phyloP scores from a whole-genome alignment of 208 protist genomes.

The Angomonas deanei region DNA sequence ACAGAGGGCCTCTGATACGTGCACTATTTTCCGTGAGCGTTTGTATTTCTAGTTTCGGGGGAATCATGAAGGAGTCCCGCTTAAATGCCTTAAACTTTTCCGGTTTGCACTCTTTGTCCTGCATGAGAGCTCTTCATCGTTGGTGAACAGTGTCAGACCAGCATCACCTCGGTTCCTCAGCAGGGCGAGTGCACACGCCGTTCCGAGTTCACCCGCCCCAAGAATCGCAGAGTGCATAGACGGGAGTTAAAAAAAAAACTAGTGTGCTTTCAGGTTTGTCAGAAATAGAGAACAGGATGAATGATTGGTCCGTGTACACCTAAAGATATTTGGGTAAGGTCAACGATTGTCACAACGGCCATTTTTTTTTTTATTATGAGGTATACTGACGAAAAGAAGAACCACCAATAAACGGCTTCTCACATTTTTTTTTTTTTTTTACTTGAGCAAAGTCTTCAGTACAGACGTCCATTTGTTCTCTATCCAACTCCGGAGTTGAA shows the following conservation, averaged over 20 bases:
- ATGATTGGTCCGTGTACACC: too few species aligned
- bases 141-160: background rate
- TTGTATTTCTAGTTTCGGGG: background rate
- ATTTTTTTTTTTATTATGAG: background rate
- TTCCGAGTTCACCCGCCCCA: slow-evolving; percentile 61
- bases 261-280: background rate
- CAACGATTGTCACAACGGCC: too few species aligned
- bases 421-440: background rate
- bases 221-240: slow-evolving; percentile 33
- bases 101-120: too few species aligned
- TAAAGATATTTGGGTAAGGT: too few species aligned
- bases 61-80: background rate
- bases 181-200: slow-evolving; percentile 62
- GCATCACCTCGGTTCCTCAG: slow-evolving; percentile 12
- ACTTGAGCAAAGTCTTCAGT: background rate
- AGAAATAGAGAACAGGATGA: background rate
- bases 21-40: background rate
- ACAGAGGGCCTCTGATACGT: background rate
- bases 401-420: background rate
- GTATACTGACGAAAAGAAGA: background rate
- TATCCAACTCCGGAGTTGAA: slow-evolving; percentile 57
- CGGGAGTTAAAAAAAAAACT: slow-evolving; percentile 14
- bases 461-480: slow-evolving; percentile 43
- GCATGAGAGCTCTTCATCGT: background rate
- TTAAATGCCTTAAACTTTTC: background rate